These are phyloP conservation scores for Aspergillus sp. DNA, from an alignment of 2,329 filamentous ascomycete genomes.

Conservation along the genomic window DNA sequence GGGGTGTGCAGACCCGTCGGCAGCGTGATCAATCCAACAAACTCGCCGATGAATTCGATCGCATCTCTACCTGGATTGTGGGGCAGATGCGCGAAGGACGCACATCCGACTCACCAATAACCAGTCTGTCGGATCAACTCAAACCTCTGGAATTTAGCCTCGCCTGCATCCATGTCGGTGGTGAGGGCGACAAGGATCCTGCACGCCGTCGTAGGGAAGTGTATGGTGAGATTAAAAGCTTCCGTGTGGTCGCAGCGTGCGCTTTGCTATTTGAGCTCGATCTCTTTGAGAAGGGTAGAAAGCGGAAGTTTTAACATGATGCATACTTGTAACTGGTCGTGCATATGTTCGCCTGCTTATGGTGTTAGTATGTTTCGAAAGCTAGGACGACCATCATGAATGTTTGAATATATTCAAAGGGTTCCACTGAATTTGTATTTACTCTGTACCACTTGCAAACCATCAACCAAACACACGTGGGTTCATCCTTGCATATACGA, in stretches of 20 bases:
- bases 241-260: constrained; percentile 20
- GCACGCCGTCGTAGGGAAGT: not conserved
- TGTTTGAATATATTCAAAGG: no score
- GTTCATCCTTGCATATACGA: not conserved
- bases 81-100: constrained; percentile 11
- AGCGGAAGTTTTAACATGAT: not conserved
- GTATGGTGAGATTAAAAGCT: constrained; percentile 18
- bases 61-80: constrained; percentile 21
- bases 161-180: constrained; percentile 19
- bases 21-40: constrained; percentile 46
- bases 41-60: constrained; percentile 48
- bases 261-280: constrained; percentile 21
- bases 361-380: no score
- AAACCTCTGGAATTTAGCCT: constrained; percentile 19
- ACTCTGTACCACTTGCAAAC: not conserved
- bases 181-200: not conserved
- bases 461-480: not conserved
- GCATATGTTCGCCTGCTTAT: no score
- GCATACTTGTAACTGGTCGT: no score
- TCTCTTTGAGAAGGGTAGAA: constrained; percentile 6
- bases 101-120: not conserved
- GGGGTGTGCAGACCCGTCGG: constrained; percentile 38
- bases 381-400: no score
- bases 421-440: not conserved
- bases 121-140: constrained; percentile 6